These are phyloP conservation scores for Hanseniaspora thailandica DNA, from an alignment of 805 yeast genomes.

Conservation along the genomic window DNA sequence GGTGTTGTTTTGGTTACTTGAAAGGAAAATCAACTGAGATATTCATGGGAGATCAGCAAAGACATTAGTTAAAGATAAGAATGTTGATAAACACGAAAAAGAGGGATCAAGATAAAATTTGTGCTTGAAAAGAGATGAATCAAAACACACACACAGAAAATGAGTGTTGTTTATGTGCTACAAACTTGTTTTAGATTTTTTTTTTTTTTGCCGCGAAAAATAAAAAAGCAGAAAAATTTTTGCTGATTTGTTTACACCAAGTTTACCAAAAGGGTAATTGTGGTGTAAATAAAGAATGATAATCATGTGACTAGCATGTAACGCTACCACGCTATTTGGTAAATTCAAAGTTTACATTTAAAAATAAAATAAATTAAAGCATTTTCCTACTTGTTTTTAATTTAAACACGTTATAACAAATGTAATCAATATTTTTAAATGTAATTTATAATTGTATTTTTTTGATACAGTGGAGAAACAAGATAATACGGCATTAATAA, in stretches of 20 bases:
- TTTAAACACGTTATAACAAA: too few species aligned
- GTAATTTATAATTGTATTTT: not conserved
- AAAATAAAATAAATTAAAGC: not conserved
- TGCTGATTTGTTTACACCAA: not conserved
- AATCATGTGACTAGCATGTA: conserved; percentile 28
- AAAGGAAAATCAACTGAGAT: too few species aligned
- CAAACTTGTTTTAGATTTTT: not conserved
- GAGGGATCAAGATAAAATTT: not conserved
- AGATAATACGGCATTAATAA: not conserved
- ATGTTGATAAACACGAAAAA: too few species aligned
- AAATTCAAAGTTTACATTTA: not conserved
- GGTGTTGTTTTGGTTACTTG: too few species aligned
- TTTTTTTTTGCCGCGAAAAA: not conserved
- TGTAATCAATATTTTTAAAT: not conserved
- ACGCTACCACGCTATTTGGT: conserved; percentile 43
- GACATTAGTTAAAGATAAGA: not conserved
- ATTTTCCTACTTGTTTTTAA: too few species aligned
- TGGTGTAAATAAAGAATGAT: not conserved
- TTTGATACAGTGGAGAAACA: not conserved
- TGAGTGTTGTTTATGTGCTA: not conserved
- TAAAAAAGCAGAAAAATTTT: not conserved
- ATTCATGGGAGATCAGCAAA: too few species aligned
- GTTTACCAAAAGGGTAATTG: not conserved
- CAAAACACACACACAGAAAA: not conserved
- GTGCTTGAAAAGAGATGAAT: not conserved